Base-by-base conservation (phyloP, 2,329 filamentous ascomycete species). In the Curvularia spicifera region DNA sequence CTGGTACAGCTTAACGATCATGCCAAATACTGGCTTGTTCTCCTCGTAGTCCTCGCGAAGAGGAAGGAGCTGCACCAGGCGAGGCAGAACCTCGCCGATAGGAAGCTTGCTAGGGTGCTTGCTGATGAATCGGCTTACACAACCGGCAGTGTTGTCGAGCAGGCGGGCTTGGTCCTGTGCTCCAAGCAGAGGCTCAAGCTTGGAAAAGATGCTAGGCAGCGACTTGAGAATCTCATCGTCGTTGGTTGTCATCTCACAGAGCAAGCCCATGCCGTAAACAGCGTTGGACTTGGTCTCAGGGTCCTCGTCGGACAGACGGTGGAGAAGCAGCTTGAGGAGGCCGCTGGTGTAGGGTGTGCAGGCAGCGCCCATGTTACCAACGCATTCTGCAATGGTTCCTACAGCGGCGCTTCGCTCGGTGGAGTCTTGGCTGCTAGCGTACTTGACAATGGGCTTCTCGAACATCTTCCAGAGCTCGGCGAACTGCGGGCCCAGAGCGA, bases 1-100 rank as follows among this genome's bases (percentile, higher is more conserved):
- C 68, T 89, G 85, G 77, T 93, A 97, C 64, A 98, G 85, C 78
- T 90, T 88, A 78, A 91, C 89, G 71, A 99, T 89, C 86, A 93
- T 96, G 76, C 90, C 86, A 80, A 90, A 99, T 59, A 98, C 88
- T 8, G 95, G 93, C 71, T 91, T 91, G 80, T 99, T 98, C 85
- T 98, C 95, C 79, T 97, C 93, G 70, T 87, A 98, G 77, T 98
- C 95, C 75, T 97, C 93, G 78, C 91, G 91, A 62, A 98, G 83
- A 9, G 95, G 95, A 37, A 98, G 85, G 28, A 93, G 85, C 60
- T 86, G 85, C 56, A 96, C 85, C 28, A 98, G 80, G 0, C 87
- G 87, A 26, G 94, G 93, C 1, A 99, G 85, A 20, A 96, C 91
- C 59, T 97, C 88, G 39, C 84, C 80, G 52, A 96, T 84, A 18